Base-by-base conservation (phyloP, 768 basidiomycete species). In the Suillus lakei region DNA sequence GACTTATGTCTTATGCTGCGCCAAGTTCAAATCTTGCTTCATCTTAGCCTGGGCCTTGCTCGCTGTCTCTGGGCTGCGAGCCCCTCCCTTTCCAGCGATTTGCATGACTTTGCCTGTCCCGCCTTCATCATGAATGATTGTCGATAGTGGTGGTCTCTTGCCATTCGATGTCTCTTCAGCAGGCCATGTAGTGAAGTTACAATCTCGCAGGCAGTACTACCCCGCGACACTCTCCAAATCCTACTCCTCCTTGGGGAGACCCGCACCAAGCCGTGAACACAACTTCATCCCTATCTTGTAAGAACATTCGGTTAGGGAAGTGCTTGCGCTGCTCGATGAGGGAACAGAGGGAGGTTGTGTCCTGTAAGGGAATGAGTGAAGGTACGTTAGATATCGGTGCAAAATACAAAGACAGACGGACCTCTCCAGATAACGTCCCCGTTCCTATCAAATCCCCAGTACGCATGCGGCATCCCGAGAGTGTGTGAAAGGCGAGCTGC, bases 151-250 rank as follows among this genome's bases (percentile, higher is more conserved):
- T 44, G 43, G 43, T n/a, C 8, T 44, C 21, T 8, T 36, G 36
- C 36, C 36, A 7, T 7, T 7, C 32, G 10, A 7, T 44, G 21
- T n/a, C 8, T 44, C 21, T 9, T 44, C 43, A 44, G 43, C 21
- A n/a, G 21, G 43, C 9, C 43, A 3, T 10, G 4, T 44, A 44
- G 21, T 10, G 21, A n/a, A 9, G 12, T 30, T 46, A 61, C 30
- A 61, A 46, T 34, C 36, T 39, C 16, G 61, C 39, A 36, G 61
- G 61, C 16, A 62, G 61, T 16, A 62, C 51, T 50, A 62, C 18
- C 21, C 61, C 61, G 26, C 61, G 21, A 36, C 61, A 62, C 51
- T 62, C 61, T 51, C 61, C 61, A 56, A 62, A 62, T 39, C 61
- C 61, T 28, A 62, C 23, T 28, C 39, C 6, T 21, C 61, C 8